These are phyloP conservation scores for Leccinum subatratum DNA, from an alignment of 1,284 basidiomycete species.

Conservation along the genomic window DNA sequence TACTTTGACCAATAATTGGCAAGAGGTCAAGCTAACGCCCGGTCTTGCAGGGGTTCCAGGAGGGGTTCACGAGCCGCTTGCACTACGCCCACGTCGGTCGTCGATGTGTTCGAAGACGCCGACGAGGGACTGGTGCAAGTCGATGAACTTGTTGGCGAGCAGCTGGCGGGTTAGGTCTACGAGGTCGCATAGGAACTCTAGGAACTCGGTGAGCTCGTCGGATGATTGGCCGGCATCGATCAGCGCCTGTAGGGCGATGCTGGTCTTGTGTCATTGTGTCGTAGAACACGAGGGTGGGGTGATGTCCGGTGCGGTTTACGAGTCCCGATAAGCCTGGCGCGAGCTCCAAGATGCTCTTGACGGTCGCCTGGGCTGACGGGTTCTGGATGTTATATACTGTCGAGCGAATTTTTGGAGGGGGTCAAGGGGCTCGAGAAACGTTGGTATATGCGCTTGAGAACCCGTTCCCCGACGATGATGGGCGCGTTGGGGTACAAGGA, in stretches of 20 bases:
- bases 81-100: constrained; percentile 22
- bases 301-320: constrained; percentile 33
- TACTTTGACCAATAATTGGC: too few relatives aligned
- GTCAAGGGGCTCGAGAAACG: too few relatives aligned
- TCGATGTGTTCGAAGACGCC: constrained; percentile 26
- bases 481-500: too few relatives aligned
- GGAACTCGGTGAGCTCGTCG: not conserved
- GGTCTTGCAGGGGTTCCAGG: constrained; percentile 33
- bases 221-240: constrained; percentile 28
- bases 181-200: constrained; percentile 40
- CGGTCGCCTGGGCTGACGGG: constrained; percentile 8
- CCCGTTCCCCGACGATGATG: too few relatives aligned
- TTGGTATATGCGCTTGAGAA: too few relatives aligned
- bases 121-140: constrained; percentile 21
- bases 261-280: constrained; percentile 23
- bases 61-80: constrained; percentile 26
- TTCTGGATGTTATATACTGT: constrained; percentile 41
- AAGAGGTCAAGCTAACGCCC: too few relatives aligned
- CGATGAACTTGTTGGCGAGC: constrained; percentile 37
- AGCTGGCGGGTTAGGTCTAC: constrained; percentile 42
- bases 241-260: constrained; percentile 33
- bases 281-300: constrained; percentile 38
- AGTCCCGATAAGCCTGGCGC: constrained; percentile 34
- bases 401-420: too few relatives aligned
- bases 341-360: constrained; percentile 39